A percentile compares a stretch with the other conserved stretches of the same genome.
Evolutionary conservation across 1,284 basidiomycete species (phyloP).

Genomic region (Ustilago esculenta): DNA sequence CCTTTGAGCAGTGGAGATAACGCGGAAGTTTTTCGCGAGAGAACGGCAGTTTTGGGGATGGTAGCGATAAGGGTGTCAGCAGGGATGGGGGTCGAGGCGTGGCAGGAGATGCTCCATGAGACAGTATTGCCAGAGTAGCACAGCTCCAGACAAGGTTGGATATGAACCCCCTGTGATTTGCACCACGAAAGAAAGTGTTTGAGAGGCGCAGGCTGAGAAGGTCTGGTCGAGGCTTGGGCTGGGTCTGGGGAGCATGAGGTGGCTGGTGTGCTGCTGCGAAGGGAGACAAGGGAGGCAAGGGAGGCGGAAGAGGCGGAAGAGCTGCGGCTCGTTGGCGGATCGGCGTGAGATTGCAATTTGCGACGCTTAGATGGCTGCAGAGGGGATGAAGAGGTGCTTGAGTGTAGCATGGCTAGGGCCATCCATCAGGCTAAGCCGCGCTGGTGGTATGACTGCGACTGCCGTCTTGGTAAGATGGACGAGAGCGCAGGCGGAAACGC

Average conservation of each 20-base stretch:
- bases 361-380: conserved; percentile 1
- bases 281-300: too few species aligned
- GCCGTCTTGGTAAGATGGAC: too few species aligned
- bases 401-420: background rate
- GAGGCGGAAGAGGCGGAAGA: too few species aligned
- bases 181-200: conserved; percentile 28
- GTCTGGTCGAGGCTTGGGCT: background rate
- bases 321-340: background rate
- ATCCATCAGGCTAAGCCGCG: too few species aligned
- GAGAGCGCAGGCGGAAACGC: conserved; percentile 2
- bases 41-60: conserved; percentile 43
- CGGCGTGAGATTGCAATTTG: background rate
- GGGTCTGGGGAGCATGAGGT: conserved; percentile 13
- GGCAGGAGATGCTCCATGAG: conserved; percentile 32
- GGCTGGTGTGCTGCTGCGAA: conserved; percentile 2
- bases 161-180: background rate
- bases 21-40: conserved; percentile 39
- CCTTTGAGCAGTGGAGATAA: conserved; percentile 18
- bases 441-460: too few species aligned
- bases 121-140: conserved; percentile 8
- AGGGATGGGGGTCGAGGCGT: conserved; percentile 10
- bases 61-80: conserved; percentile 20
- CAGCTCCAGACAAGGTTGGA: conserved; percentile 18
- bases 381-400: background rate
- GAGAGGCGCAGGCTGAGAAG: background rate